Percentiles rank a stretch among this genome's conserved stretches.
phyloP scores from a whole-genome alignment of 805 yeast species.

The Candida xyloterini region DNA sequence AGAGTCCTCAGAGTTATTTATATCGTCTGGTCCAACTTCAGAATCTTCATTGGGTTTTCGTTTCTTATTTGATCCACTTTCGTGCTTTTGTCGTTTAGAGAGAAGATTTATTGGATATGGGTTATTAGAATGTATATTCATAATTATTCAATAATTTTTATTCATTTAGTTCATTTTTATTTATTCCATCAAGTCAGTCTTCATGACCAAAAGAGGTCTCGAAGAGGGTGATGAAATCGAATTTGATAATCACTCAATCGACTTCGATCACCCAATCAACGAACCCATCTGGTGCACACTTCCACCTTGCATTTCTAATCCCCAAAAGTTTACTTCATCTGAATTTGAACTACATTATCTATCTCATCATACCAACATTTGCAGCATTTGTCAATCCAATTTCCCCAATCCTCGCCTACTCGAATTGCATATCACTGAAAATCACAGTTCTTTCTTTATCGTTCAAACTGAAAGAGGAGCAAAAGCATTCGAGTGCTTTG shows the following conservation, averaged over 20 bases:
- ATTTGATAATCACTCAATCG: no score
- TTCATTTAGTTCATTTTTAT: background rate
- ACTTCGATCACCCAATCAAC: no score
- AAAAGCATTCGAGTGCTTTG: conserved; percentile 42
- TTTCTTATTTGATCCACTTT: background rate
- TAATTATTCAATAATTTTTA: background rate
- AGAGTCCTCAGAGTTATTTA: conserved; percentile 7
- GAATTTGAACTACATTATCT: conserved; percentile 28
- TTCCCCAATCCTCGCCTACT: conserved; percentile 45
- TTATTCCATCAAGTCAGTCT: background rate
- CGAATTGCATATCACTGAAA: conserved; percentile 49
- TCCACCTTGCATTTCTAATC: background rate
- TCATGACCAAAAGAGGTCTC: background rate
- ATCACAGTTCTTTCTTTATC: conserved; percentile 47
- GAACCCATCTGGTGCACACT: background rate
- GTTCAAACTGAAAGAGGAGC: conserved; percentile 39
- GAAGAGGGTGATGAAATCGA: background rate
- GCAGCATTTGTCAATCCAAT: conserved; percentile 36
- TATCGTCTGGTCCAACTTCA: conserved; percentile 7
- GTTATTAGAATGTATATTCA: background rate
- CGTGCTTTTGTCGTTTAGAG: background rate
- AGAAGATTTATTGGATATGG: background rate
- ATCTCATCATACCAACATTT: conserved; percentile 29
- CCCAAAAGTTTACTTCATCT: background rate
- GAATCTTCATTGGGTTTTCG: conserved; percentile 2